A percentile compares a stretch with the other conserved stretches of the same genome.
Evolutionary conservation across 108 stramenopile genomes (phyloP).

Genomic region (Fistulifera solaris): DNA sequence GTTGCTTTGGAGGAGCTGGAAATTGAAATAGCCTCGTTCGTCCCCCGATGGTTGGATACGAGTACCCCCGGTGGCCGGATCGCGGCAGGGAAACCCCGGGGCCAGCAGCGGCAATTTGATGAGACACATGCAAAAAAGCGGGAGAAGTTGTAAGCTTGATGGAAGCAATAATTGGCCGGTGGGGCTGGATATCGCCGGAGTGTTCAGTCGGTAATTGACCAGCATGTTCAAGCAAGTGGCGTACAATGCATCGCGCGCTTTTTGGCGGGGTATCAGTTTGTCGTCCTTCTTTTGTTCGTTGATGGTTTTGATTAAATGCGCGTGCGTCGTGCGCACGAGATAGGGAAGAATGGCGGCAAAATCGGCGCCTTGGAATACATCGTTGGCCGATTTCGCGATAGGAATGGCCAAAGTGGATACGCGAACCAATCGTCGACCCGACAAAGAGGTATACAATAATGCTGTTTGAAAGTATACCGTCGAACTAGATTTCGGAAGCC

Average conservation of each 20-base stretch:
- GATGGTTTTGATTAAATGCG: constrained; percentile 13
- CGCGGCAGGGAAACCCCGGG: constrained; percentile 22
- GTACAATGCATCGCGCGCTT: constrained; percentile 31
- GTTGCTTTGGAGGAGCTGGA: constrained; percentile 32
- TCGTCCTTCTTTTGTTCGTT: background rate
- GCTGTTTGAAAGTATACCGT: constrained; percentile 73
- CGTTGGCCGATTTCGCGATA: constrained; percentile 22
- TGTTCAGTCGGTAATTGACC: constrained; percentile 59
- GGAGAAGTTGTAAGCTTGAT: constrained; percentile 78
- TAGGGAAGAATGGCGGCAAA: constrained; percentile 46
- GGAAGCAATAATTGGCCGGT: constrained; percentile 82
- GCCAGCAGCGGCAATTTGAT: constrained; percentile 59
- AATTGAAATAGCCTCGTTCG: constrained; percentile 58
- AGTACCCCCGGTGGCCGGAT: constrained; percentile 1
- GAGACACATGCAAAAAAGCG: constrained; percentile 70
- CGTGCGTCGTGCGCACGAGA: constrained; percentile 38
- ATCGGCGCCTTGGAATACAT: constrained; percentile 50
- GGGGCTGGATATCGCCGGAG: constrained; percentile 45
- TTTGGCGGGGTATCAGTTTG: background rate
- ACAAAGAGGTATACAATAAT: constrained; percentile 61
- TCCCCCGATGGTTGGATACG: constrained; percentile 56
- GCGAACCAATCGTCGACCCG: constrained; percentile 60
- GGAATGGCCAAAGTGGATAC: constrained; percentile 73
- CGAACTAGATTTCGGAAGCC: constrained; percentile 29
- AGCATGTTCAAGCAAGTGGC: constrained; percentile 51